Conservation (phyloP, 2,329 filamentous ascomycete genomes). For the Beauveria rudraprayagi region DNA sequence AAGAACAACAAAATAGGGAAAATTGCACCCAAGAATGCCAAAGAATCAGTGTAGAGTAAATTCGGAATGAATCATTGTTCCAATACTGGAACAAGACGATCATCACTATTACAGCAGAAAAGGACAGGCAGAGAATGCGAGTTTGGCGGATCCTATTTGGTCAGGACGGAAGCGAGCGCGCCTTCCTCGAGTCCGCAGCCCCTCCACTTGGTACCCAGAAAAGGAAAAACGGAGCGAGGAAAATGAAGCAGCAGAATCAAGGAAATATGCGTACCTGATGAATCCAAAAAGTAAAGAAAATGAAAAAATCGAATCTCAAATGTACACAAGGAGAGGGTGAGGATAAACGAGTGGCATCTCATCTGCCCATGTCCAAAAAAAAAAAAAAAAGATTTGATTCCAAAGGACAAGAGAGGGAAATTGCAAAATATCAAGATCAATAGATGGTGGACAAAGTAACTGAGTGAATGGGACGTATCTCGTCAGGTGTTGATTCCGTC, state of each 20-base stretch:
- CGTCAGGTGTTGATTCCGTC: not conserved
- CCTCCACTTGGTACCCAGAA: not conserved
- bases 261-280: not conserved
- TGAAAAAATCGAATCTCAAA: not conserved
- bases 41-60: not conserved
- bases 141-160: not conserved
- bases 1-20: not conserved
- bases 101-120: not conserved
- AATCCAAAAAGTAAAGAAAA: slow-evolving; percentile 6
- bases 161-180: not conserved
- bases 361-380: slow-evolving; percentile 6
- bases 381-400: not conserved
- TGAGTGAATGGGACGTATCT: not conserved
- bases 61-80: not conserved
- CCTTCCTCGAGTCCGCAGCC: slow-evolving; percentile 3
- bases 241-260: not conserved
- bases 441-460: not conserved
- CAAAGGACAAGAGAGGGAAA: not conserved
- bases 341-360: not conserved
- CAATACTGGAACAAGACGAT: not conserved
- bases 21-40: slow-evolving; percentile 3
- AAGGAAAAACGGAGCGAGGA: slow-evolving; percentile 1
- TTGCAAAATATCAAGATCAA: not conserved
- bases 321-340: not conserved
- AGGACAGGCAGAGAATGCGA: not conserved